These are phyloP conservation scores for Phytophthora pini DNA, from an alignment of 352 stramenopile species.

Conservation along the genomic window DNA sequence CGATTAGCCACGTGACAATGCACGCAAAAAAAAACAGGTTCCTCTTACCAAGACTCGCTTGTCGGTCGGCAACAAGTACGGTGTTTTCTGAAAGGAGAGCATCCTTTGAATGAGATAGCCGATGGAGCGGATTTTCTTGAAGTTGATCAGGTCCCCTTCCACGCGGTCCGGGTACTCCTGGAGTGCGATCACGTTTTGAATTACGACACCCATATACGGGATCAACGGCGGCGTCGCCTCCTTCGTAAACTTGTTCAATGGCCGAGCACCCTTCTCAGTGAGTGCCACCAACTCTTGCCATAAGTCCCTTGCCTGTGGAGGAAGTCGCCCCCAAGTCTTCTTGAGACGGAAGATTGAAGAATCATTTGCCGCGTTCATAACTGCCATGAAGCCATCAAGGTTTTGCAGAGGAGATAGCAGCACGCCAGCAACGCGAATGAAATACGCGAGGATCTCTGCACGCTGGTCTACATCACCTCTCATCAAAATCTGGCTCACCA, in stretches of 20 bases:
- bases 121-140: slow-evolving; percentile 89
- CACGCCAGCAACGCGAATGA: slow-evolving; percentile 83
- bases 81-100: slow-evolving; percentile 72
- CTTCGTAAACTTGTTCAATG: slow-evolving; percentile 83
- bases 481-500: slow-evolving; percentile 82
- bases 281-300: slow-evolving; percentile 87
- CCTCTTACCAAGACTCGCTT: slow-evolving; percentile 81
- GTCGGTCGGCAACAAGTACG: slow-evolving; percentile 80
- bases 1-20: background rate
- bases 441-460: slow-evolving; percentile 82
- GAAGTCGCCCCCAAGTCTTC: slow-evolving; percentile 83
- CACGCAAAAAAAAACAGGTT: background rate
- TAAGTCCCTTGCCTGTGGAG: slow-evolving; percentile 69
- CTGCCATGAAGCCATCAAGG: slow-evolving; percentile 89
- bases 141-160: slow-evolving; percentile 84
- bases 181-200: slow-evolving; percentile 85
- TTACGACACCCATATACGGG: slow-evolving; percentile 86
- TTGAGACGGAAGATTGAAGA: slow-evolving; percentile 88
- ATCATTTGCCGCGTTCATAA: slow-evolving; percentile 91
- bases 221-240: slow-evolving; percentile 74
- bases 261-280: slow-evolving; percentile 82
- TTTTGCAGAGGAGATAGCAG: slow-evolving; percentile 84
- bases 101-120: slow-evolving; percentile 63
- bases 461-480: slow-evolving; percentile 82
- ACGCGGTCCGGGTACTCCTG: slow-evolving; percentile 86